These are phyloP conservation scores for Vinca major DNA, from an alignment of 305 asterid species.

Conservation along the genomic window DNA sequence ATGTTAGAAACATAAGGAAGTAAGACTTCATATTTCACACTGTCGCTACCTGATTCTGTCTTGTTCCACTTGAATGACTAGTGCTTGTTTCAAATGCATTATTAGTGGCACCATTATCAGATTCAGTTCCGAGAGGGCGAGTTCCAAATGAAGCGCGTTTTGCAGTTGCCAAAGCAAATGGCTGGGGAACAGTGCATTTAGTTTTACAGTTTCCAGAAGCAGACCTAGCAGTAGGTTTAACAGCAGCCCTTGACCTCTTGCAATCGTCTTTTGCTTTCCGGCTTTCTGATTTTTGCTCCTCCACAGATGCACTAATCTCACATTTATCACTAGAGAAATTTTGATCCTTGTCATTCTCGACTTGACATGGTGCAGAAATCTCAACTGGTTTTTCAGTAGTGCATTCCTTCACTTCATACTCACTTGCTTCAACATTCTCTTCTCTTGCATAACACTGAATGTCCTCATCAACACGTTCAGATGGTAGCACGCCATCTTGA, in stretches of 20 bases:
- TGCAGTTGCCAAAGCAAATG: slow-evolving; percentile 75
- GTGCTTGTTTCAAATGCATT: slow-evolving; percentile 25
- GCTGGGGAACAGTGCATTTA: slow-evolving; percentile 62
- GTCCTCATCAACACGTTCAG: slow-evolving; percentile 29
- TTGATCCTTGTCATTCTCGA: slow-evolving; percentile 27
- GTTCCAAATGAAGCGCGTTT: slow-evolving; percentile 51
- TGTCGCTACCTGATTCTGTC: slow-evolving; percentile 41
- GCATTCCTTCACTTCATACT: slow-evolving; percentile 54
- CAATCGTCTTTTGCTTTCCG: slow-evolving; percentile 20
- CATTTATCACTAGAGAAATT: slow-evolving; percentile 18
- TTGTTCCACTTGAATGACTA: slow-evolving; percentile 18
- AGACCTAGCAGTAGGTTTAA: slow-evolving; percentile 26
- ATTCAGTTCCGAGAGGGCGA: slow-evolving; percentile 37
- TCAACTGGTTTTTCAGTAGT: slow-evolving; percentile 35
- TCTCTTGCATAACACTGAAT: slow-evolving; percentile 25
- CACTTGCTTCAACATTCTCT: slow-evolving; percentile 37
- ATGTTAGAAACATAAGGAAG: background rate
- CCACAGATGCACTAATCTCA: slow-evolving; percentile 20
- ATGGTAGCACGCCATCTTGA: slow-evolving; percentile 24
- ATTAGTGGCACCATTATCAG: slow-evolving; percentile 21
- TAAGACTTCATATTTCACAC: slow-evolving; percentile 10
- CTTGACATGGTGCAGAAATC: slow-evolving; percentile 18
- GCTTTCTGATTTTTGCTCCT: slow-evolving; percentile 27
- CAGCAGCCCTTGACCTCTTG: slow-evolving; percentile 25
- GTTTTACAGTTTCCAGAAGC: slow-evolving; percentile 39